Evolutionary conservation across 208 protist species (phyloP).

Genomic region (Wallacemonas sp.): DNA sequence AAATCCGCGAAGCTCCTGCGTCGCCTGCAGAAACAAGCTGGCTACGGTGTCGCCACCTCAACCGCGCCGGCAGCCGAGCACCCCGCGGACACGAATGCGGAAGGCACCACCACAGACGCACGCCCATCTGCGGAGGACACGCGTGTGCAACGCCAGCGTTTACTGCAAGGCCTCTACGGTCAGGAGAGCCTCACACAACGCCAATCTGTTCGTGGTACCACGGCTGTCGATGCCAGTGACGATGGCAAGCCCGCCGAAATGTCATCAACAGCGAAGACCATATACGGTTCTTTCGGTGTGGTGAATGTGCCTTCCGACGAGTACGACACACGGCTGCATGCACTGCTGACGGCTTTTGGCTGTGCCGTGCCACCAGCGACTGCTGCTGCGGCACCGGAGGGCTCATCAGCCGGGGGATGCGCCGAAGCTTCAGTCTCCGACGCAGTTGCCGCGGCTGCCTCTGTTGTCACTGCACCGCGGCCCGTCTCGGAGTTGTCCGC

Average conservation of each 20-base stretch:
- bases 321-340: conserved; percentile 42
- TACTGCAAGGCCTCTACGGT: conserved; percentile 47
- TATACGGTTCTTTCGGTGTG: conserved; percentile 73
- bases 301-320: conserved; percentile 72
- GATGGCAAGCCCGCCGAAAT: background rate
- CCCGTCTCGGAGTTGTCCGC: too few species aligned
- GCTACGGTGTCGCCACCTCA: conserved; percentile 41
- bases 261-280: background rate
- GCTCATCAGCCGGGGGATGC: too few species aligned
- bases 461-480: too few species aligned
- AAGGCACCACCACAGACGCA: background rate
- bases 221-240: too few species aligned
- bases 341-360: conserved; percentile 50
- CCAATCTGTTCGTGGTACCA: too few species aligned
- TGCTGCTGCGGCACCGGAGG: background rate
- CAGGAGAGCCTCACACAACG: conserved; percentile 16
- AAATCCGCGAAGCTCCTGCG: conserved; percentile 37
- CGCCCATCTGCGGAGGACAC: background rate
- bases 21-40: conserved; percentile 53
- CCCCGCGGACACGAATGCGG: background rate
- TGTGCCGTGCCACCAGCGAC: background rate
- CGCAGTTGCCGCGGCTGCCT: too few species aligned
- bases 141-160: conserved; percentile 15
- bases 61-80: background rate
- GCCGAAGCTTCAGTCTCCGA: too few species aligned